Evolutionary conservation across 129 eudicot genomes (phyloP), one percentile per base, ranked within the genome.

Genomic region (Logfia minima): DNA sequence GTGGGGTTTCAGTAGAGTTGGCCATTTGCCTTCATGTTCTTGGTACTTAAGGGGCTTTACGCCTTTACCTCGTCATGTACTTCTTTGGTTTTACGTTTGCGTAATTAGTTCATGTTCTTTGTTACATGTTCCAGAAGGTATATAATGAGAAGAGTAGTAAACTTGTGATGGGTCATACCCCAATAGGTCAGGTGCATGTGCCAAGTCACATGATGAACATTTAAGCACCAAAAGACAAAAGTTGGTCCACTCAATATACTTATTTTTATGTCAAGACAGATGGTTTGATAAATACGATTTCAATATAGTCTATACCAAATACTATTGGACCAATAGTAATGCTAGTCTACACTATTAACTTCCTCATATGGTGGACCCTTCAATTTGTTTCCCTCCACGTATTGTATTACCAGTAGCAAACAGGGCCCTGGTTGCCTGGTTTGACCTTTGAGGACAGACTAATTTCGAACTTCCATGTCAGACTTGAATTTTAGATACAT

Each of bases 121-220:
- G 68, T 24, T 58, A 77, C 37, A 56, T n/a, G 56, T 58, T 55
- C 43, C 64, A 53, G 35, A 66, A 76, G 55, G 52, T 51, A 9
- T 65, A 76, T n/a, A 26, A 64, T 23, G 72, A 63, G 18, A 56
- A 34, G 58, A 28, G 41, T 53, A 23, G 19, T 17, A 68, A 65
- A 68, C 68, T 8, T 58, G 80, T 67, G 24, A 11, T 24, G 21
- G 58, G 55, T n/a, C 32, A 66, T 68, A 17, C 48, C 66, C 55
- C 32, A 39, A 3, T 56, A 34, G 48, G 75, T 56, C 79, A 62
- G 62, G 34, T 69, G 71, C 76, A 70, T 78, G 82, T 78, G 76
- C 48, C 34, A 69, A 78, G 68, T 17, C 76, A 78, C 70, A 45
- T 69, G 70, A 18, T 69, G 43, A 41, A 70, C 70, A 78, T 78